A percentile compares a stretch with the other conserved stretches of the same genome.
phyloP scores from a whole-genome alignment of 257 asterid species.

The Rhazya stricta region DNA sequence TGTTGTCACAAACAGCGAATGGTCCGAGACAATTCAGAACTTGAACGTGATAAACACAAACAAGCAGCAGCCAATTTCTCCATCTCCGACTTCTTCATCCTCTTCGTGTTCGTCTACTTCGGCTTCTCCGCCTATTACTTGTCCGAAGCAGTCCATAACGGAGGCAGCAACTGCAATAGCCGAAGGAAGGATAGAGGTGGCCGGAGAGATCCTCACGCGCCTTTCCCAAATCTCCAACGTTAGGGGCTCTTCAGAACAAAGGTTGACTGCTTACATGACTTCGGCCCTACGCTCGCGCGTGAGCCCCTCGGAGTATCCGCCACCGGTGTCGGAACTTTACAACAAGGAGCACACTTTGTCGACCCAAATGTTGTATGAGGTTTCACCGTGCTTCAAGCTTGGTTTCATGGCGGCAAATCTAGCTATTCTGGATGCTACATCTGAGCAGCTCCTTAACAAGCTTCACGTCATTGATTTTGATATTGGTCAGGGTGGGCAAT shows the following conservation, averaged over 20 bases:
- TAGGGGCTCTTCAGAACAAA: slow-evolving; percentile 57
- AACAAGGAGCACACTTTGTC: slow-evolving; percentile 39
- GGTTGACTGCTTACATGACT: slow-evolving; percentile 41
- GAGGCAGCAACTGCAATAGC: slow-evolving; percentile 58
- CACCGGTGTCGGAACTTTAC: slow-evolving; percentile 34
- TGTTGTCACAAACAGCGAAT: slow-evolving; percentile 56
- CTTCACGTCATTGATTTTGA: slow-evolving; percentile 78
- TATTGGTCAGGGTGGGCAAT: slow-evolving; percentile 71
- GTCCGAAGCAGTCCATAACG: slow-evolving; percentile 43
- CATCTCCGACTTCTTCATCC: slow-evolving; percentile 67
- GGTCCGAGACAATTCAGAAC: slow-evolving; percentile 69
- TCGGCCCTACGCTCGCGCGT: slow-evolving; percentile 51
- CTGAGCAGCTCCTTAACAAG: slow-evolving; percentile 34
- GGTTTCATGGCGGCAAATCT: slow-evolving; percentile 89
- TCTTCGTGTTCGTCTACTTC: slow-evolving; percentile 70
- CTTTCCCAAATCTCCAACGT: slow-evolving; percentile 48
- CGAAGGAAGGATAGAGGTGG: slow-evolving; percentile 54
- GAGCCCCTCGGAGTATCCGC: slow-evolving; percentile 33
- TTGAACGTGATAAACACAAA: slow-evolving; percentile 29
- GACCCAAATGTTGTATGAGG: slow-evolving; percentile 51
- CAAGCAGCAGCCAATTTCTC: slow-evolving; percentile 37
- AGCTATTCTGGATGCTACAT: slow-evolving; percentile 57
- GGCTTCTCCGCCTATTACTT: slow-evolving; percentile 48
- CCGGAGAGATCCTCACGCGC: slow-evolving; percentile 75
- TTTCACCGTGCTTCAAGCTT: slow-evolving; percentile 74